Base-by-base conservation (phyloP, 1,284 basidiomycete genomes). In the Malassezia japonica region DNA sequence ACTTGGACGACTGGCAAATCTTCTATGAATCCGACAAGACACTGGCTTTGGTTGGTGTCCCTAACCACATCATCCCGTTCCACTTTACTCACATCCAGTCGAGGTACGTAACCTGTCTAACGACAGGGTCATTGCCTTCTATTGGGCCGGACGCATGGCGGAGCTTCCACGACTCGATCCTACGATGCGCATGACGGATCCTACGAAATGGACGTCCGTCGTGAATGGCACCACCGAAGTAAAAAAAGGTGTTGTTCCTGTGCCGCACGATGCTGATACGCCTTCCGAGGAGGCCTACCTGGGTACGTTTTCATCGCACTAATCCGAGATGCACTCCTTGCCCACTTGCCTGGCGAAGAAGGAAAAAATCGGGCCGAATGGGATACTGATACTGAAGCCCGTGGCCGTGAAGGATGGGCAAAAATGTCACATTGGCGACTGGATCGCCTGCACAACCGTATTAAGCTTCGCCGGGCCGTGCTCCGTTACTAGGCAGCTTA, bases 1-100 rank as follows among this genome's bases (percentile, higher is more conserved):
- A 70, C 32, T 43, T 72, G 3, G 69, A 72, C 46, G 69, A 70
- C 44, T 72, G 64, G 64, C 48, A 45, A 9, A 51, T 72, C 4
- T 66, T 67, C 46, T 65, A 67, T 44, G 15, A 27, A 0, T 21
- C 42, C 12, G 69, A 72, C 33, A 24, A 56, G 0, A 59, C 55
- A 0, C 13, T 72, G 10, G 60, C 51, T 35, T 50, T 70, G 0
- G 46, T 70, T 0, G 69, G 69, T 3, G 49, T 58, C 4, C 69
- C 67, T 1, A 55, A 56, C 2, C 50, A 55, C 9, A 62, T 70
- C 32, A 60, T 72, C 1, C 69, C 69, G 13, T 67, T 67, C 54
- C 67, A 61, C 0, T 44, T 70, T 9, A 59, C 62, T 1, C 60
- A 70, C 9, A 47, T 56, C 7, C 69, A 72, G 33, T 45, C 60